These are phyloP conservation scores for Pseudopediastrum boryanum DNA, from an alignment of 139 green algal species.

Conservation along the genomic window DNA sequence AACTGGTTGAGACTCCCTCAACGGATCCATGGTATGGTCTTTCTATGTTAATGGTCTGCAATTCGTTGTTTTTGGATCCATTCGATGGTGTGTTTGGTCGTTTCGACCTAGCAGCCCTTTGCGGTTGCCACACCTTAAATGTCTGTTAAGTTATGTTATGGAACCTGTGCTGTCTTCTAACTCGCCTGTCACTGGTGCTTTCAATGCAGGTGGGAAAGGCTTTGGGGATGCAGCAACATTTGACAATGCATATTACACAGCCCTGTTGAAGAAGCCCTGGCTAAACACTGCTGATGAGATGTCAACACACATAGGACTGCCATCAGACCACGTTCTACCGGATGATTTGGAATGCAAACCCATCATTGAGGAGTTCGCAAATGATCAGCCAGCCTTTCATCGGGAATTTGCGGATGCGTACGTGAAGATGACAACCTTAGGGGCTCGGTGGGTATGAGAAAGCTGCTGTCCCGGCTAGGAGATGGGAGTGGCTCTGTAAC, in stretches of 20 bases:
- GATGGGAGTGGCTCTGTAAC: too few relatives aligned
- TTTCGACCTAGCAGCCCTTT: too few relatives aligned
- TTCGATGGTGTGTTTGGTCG: too few relatives aligned
- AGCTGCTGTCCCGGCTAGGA: too few relatives aligned
- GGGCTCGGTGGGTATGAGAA: slow-evolving; percentile 35
- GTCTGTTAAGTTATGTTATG: too few relatives aligned
- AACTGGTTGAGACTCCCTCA: too few relatives aligned
- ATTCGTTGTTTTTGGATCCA: too few relatives aligned
- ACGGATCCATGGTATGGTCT: too few relatives aligned
- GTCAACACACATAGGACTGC: slow-evolving; percentile 53
- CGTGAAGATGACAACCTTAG: slow-evolving; percentile 59
- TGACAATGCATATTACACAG: slow-evolving; percentile 92
- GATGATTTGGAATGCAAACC: slow-evolving; percentile 61
- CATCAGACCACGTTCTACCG: slow-evolving; percentile 86
- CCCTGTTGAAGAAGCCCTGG: slow-evolving; percentile 79
- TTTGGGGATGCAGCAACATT: slow-evolving; percentile 91
- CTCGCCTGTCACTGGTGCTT: background rate
- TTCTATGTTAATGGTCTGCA: too few relatives aligned
- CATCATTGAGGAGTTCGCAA: slow-evolving; percentile 71
- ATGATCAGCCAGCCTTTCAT: slow-evolving; percentile 70
- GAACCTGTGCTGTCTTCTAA: too few relatives aligned
- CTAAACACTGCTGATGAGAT: slow-evolving; percentile 33
- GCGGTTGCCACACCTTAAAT: too few relatives aligned
- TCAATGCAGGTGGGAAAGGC: slow-evolving; percentile 77
- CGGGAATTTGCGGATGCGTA: slow-evolving; percentile 76